Conservation (phyloP, 441 rosid genomes). For the Mallotus japonicus region DNA sequence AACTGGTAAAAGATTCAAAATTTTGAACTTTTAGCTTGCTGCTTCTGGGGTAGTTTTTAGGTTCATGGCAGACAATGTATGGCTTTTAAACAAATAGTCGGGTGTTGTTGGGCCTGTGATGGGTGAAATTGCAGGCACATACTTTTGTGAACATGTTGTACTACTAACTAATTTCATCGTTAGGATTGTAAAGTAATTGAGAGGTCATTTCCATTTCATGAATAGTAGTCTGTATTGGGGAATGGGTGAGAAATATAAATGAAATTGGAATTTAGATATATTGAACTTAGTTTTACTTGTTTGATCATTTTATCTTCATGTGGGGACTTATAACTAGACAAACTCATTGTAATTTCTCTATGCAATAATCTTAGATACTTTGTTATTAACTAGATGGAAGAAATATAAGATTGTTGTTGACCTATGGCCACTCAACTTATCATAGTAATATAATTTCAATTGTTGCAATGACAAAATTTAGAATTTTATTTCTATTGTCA, state of each 20-base stretch:
- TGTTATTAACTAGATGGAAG: background rate
- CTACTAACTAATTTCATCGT: background rate
- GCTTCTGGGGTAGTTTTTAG: background rate
- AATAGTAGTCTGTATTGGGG: background rate
- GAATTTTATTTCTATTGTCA: background rate
- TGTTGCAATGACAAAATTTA: background rate
- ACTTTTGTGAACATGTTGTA: background rate
- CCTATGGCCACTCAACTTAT: background rate
- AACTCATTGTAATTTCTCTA: background rate
- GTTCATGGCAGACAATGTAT: background rate
- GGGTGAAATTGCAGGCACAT: background rate
- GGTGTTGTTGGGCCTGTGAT: background rate
- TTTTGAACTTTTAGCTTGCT: background rate
- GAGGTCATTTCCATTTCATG: background rate
- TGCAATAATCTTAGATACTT: background rate
- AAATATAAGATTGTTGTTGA: background rate
- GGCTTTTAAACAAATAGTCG: background rate
- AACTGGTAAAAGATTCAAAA: background rate
- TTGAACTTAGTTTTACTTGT: background rate
- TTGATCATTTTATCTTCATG: background rate
- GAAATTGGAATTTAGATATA: background rate
- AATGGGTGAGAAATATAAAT: background rate
- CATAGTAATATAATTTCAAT: background rate
- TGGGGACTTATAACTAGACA: background rate
- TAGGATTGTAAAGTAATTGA: background rate